These are phyloP conservation scores for Fonsecaea multimorphosa DNA, from an alignment of 2,329 filamentous ascomycete species.

Conservation along the genomic window DNA sequence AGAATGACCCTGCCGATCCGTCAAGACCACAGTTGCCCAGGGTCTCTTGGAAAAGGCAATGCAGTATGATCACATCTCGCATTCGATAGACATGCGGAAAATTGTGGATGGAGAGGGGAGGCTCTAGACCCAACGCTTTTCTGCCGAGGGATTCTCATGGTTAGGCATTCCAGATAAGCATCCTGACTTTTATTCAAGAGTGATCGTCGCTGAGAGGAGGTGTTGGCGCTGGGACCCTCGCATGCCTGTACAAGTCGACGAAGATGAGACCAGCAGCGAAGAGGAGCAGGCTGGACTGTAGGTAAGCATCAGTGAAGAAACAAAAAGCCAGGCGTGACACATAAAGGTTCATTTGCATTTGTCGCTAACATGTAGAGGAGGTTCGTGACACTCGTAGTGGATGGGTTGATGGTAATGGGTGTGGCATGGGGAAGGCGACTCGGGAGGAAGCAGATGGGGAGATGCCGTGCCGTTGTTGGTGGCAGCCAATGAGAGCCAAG, in stretches of 20 bases:
- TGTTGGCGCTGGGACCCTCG: no score
- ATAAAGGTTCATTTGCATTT: background rate
- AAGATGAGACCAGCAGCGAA: background rate
- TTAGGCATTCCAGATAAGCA: conserved; percentile 9
- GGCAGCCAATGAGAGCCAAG: background rate
- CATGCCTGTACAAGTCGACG: background rate
- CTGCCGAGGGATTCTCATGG: background rate
- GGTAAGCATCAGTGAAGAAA: background rate
- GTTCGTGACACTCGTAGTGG: conserved; percentile 1
- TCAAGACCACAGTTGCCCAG: conserved; percentile 13
- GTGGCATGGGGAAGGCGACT: background rate
- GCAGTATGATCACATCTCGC: conserved; percentile 33
- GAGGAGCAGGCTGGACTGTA: background rate
- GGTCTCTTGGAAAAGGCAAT: conserved; percentile 25
- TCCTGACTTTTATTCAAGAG: background rate
- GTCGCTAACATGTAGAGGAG: background rate
- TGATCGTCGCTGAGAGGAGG: conserved; percentile 2
- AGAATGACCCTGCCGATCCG: conserved; percentile 34
- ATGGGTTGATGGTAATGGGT: background rate
- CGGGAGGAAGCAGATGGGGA: background rate
- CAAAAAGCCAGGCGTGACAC: background rate
- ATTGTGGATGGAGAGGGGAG: conserved; percentile 11
- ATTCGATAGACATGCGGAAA: conserved; percentile 6
- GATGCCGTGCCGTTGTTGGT: background rate
- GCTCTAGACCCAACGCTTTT: conserved; percentile 24